These are phyloP conservation scores for Hondaea fermentalgiana DNA, from an alignment of 108 stramenopile species.

Conservation along the genomic window DNA sequence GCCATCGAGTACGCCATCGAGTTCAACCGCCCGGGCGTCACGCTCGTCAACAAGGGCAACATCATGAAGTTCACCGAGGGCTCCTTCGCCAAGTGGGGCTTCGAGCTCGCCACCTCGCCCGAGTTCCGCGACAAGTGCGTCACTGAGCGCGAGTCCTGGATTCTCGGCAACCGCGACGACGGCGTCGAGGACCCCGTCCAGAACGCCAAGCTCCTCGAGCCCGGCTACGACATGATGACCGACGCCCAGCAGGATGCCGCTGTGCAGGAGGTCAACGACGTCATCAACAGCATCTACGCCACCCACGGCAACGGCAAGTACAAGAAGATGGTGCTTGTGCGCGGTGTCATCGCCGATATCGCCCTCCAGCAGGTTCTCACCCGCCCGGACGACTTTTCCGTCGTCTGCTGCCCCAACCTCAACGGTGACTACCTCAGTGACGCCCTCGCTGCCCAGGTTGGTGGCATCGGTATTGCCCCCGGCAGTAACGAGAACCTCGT, in stretches of 20 bases:
- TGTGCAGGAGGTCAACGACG: background rate
- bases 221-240: slow-evolving; percentile 34
- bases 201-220: slow-evolving; percentile 24
- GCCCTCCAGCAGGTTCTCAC: slow-evolving; percentile 31
- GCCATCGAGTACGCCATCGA: slow-evolving; percentile 29
- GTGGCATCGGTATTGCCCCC: slow-evolving; percentile 27
- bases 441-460: slow-evolving; percentile 26
- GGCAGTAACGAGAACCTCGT: slow-evolving; percentile 18
- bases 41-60: slow-evolving; percentile 32
- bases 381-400: background rate
- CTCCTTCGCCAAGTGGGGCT: slow-evolving; percentile 22
- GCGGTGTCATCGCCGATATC: slow-evolving; percentile 24
- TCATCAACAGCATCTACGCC: background rate
- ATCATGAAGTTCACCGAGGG: slow-evolving; percentile 37
- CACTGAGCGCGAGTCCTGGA: slow-evolving; percentile 30
- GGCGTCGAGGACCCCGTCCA: background rate
- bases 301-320: slow-evolving; percentile 27
- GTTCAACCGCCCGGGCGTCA: background rate
- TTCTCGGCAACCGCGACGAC: slow-evolving; percentile 23
- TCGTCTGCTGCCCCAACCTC: slow-evolving; percentile 23
- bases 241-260: slow-evolving; percentile 1
- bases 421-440: slow-evolving; percentile 30
- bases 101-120: background rate
- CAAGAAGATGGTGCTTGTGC: slow-evolving; percentile 25
- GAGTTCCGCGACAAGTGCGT: slow-evolving; percentile 26